Evolutionary conservation across 192 early-diverging fungal genomes (phyloP).

Genomic region (Piromyces sp.): DNA sequence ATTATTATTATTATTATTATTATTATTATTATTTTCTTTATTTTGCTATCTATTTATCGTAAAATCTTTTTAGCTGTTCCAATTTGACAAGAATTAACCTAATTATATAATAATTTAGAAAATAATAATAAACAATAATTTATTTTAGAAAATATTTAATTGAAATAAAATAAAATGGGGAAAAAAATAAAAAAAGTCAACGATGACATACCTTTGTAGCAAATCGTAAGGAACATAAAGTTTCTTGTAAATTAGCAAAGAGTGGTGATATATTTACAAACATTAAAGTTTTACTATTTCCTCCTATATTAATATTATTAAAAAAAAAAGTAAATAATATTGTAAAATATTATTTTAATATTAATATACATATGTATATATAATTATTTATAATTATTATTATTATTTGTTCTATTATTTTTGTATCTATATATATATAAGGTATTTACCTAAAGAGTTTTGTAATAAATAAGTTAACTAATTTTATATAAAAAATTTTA

Average conservation of each 20-base stretch:
- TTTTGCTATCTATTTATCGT: neutral
- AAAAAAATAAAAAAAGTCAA: too few species aligned
- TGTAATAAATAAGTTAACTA: slow-evolving; percentile 35
- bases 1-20: too few species aligned
- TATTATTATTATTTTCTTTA: neutral
- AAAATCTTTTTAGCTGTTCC: neutral
- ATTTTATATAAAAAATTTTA: slow-evolving; percentile 18
- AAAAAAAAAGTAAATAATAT: too few species aligned
- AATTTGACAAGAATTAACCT: neutral
- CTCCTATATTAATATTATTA: too few species aligned
- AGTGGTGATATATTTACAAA: slow-evolving; percentile 93
- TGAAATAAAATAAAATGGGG: too few species aligned
- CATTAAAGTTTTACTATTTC: slow-evolving; percentile 95
- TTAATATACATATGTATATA: too few species aligned
- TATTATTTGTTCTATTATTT: too few species aligned
- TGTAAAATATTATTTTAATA: too few species aligned
- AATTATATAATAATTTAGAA: neutral
- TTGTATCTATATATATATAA: neutral
- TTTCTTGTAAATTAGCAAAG: slow-evolving; percentile 59
- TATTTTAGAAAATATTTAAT: too few species aligned
- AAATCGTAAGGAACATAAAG: slow-evolving; percentile 79
- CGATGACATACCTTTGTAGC: slow-evolving; percentile 69
- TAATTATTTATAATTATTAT: too few species aligned
- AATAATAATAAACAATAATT: too few species aligned
- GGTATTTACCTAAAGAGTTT: slow-evolving; percentile 29